These are phyloP conservation scores for Sporothrix luriei DNA, from an alignment of 2,329 filamentous ascomycete genomes.

Conservation along the genomic window DNA sequence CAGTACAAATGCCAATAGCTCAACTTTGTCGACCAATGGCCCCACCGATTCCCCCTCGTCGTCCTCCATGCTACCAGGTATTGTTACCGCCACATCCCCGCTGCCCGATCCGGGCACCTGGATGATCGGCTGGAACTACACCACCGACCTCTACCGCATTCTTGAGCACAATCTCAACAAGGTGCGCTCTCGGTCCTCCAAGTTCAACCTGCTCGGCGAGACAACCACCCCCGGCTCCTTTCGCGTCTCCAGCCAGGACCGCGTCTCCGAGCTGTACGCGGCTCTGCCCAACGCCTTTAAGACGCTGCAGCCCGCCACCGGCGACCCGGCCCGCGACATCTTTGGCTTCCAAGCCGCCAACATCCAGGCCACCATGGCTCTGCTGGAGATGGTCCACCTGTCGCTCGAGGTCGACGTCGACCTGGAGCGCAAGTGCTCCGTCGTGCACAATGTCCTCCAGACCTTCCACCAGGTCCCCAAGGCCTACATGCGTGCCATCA, in stretches of 20 bases:
- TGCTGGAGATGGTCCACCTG: slow-evolving; percentile 42
- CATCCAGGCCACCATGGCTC: slow-evolving; percentile 43
- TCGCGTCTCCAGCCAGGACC: slow-evolving; percentile 33
- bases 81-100: background rate
- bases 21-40: background rate
- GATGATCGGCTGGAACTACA: slow-evolving; percentile 61
- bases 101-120: slow-evolving; percentile 41
- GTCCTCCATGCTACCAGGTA: slow-evolving; percentile 18
- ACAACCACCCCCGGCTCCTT: slow-evolving; percentile 31
- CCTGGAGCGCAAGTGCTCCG: slow-evolving; percentile 41
- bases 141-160: slow-evolving; percentile 58
- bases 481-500: slow-evolving; percentile 41
- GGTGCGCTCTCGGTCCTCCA: slow-evolving; percentile 32
- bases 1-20: background rate
- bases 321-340: slow-evolving; percentile 40
- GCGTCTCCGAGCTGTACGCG: slow-evolving; percentile 39
- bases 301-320: slow-evolving; percentile 39
- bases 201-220: slow-evolving; percentile 33
- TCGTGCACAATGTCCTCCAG: slow-evolving; percentile 41
- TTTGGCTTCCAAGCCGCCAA: slow-evolving; percentile 46
- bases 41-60: background rate
- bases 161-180: slow-evolving; percentile 51
- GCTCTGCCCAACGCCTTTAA: slow-evolving; percentile 41
- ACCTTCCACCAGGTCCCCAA: slow-evolving; percentile 40
- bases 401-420: slow-evolving; percentile 39